phyloP scores from a whole-genome alignment of 441 rosid genomes.

The Pelargonium fulgidum region DNA sequence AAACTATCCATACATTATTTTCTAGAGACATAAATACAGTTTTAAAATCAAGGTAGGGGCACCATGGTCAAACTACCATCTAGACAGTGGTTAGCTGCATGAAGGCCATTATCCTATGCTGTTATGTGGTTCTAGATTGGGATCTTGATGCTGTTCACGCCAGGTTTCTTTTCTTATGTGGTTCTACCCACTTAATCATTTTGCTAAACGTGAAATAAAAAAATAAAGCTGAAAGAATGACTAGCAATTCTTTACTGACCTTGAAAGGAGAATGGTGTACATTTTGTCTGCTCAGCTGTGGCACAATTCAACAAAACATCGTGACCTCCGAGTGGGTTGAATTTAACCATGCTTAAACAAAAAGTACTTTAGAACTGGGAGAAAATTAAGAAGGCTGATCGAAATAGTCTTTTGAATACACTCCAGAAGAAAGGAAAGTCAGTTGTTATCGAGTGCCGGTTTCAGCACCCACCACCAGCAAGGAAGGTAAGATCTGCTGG shows the following conservation, averaged over 20 bases:
- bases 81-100: neutral
- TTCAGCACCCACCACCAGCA: constrained; percentile 39
- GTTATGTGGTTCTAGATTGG: too few relatives aligned
- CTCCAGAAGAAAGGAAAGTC: constrained; percentile 9
- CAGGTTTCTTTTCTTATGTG: neutral
- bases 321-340: constrained; percentile 25
- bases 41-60: neutral
- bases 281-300: constrained; percentile 19
- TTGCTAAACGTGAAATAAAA: neutral
- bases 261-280: constrained; percentile 22
- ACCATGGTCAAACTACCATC: neutral
- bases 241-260: constrained; percentile 20
- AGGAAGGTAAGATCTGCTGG: constrained; percentile 46
- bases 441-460: constrained; percentile 13
- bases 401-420: constrained; percentile 8
- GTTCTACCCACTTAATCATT: neutral
- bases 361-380: constrained; percentile 10
- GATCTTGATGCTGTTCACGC: too few relatives aligned
- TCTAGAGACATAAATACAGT: neutral
- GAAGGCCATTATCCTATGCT: neutral
- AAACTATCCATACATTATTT: neutral
- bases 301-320: constrained; percentile 15
- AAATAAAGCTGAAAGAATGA: neutral
- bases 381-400: constrained; percentile 14
- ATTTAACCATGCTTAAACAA: constrained; percentile 29